Evolutionary conservation across 2,329 filamentous ascomycete species (phyloP).

Genomic region (Neonectria hederae): DNA sequence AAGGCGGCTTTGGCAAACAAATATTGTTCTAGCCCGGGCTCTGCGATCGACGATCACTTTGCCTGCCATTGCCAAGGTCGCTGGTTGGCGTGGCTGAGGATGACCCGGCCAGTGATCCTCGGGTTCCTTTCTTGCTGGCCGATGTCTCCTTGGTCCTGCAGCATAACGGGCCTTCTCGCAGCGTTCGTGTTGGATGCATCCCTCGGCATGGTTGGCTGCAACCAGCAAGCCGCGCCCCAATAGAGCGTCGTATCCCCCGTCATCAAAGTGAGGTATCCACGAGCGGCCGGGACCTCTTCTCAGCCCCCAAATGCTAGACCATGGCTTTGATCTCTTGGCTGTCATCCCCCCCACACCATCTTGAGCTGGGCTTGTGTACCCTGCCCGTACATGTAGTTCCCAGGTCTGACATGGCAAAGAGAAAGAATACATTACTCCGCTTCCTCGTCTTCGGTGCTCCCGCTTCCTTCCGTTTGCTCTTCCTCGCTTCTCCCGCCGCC

Average conservation of each 20-base stretch:
- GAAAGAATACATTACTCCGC: constrained; percentile 36
- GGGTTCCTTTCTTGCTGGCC: constrained; percentile 31
- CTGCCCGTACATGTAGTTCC: constrained; percentile 13
- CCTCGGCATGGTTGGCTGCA: constrained; percentile 19
- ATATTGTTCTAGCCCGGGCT: background rate
- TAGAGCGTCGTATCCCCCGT: constrained; percentile 21
- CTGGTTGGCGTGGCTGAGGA: constrained; percentile 6
- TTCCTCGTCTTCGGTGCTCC: constrained; percentile 15
- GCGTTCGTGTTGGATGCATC: constrained; percentile 21
- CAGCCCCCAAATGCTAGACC: constrained; percentile 29
- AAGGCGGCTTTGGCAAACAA: constrained; percentile 1
- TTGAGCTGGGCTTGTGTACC: constrained; percentile 28
- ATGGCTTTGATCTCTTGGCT: constrained; percentile 24
- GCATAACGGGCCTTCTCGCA: constrained; percentile 25
- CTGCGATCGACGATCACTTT: background rate
- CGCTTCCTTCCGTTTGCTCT: constrained; percentile 15
- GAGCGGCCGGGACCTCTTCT: constrained; percentile 13
- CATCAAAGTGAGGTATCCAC: constrained; percentile 12
- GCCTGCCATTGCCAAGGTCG: background rate
- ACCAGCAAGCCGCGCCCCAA: constrained; percentile 17
- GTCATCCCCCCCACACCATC: constrained; percentile 29
- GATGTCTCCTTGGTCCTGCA: constrained; percentile 21
- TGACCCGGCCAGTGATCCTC: background rate
- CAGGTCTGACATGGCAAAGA: constrained; percentile 11
- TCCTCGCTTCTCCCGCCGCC: constrained; percentile 14